Evolutionary conservation across 805 yeast species (phyloP), one percentile per base, ranked within the genome.

Genomic region (Saccharomycopsis sp.): DNA sequence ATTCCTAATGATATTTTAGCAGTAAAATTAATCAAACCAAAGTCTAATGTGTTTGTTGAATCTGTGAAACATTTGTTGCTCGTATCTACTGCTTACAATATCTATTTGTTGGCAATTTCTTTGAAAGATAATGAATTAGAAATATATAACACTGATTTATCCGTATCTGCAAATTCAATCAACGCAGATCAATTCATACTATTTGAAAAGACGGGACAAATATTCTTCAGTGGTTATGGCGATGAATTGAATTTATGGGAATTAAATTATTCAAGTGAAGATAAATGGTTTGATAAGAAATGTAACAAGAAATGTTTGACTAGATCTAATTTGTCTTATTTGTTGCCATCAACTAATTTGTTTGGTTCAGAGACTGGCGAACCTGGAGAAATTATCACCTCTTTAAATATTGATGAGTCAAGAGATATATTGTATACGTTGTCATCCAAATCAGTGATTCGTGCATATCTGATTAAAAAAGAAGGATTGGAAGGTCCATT

Each of bases 181-280:
- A 75, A 79, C 36, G 86, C 82, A 13, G 75, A 76, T 55, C 72
- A 75, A 35, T 74, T 90, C 43, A 67, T 72, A 1, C 67, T 75
- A 2, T 75, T 76, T 55, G 76, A 77, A 17, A 63, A 66, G 36
- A 79, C 93, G 1, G 83, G 86, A 38, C 88, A 90, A 45, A 76
- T 93, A 4, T 86, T 85, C 59, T 86, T 94, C 60, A 72, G 85
- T 6, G 94, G 95, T n/a, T 73, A 72, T 33, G 77, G 81, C 17
- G 87, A 85, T 53, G 90, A 88, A 1, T 64, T 70, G 29, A 79
- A 89, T 54, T 70, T 93, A 35, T 93, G 96, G 96, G 90, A 86
- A 58, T 67, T 93, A 44, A 80, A 77, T 48, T 93, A 93, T 59
- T 74, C 89, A 4, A 83, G 81, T 52, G 74, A 83, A 21, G 93